Percentiles rank a stretch among this genome's conserved stretches.
Conservation (phyloP, 2,329 filamentous ascomycete genomes). For the Nectriaceae sp. region DNA sequence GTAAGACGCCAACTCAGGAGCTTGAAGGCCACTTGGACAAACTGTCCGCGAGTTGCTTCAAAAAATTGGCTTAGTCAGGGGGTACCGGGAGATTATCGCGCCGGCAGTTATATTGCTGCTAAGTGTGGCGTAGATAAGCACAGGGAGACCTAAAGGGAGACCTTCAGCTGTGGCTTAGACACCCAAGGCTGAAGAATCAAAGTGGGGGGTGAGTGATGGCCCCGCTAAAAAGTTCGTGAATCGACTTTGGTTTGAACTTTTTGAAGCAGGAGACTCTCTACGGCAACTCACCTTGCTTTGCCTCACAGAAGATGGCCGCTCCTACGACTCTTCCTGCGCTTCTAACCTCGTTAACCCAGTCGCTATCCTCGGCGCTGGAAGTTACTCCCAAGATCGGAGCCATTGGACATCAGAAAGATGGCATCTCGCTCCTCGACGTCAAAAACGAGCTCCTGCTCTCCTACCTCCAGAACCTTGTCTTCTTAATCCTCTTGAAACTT, state of each 20-base stretch:
- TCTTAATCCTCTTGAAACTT: slow-evolving; percentile 80
- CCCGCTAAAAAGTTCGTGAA: slow-evolving; percentile 33
- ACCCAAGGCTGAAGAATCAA: neutral
- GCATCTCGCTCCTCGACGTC: slow-evolving; percentile 90
- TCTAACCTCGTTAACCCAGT: slow-evolving; percentile 57
- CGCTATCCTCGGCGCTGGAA: slow-evolving; percentile 64
- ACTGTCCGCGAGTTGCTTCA: slow-evolving; percentile 24
- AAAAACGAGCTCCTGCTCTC: slow-evolving; percentile 98
- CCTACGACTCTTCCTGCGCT: slow-evolving; percentile 51
- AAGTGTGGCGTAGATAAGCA: neutral
- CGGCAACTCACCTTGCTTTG: neutral
- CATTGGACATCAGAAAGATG: slow-evolving; percentile 75
- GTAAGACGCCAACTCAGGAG: slow-evolving; percentile 23
- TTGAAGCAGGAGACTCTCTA: too few relatives aligned
- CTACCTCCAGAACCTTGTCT: slow-evolving; percentile 92
- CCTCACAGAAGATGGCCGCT: slow-evolving; percentile 48
- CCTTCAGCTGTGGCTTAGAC: neutral
- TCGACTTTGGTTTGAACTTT: too few relatives aligned
- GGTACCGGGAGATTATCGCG: slow-evolving; percentile 15
- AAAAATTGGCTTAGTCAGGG: slow-evolving; percentile 27
- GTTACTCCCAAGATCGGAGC: slow-evolving; percentile 62
- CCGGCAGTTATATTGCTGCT: slow-evolving; percentile 5
- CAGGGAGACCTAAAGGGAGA: too few relatives aligned
- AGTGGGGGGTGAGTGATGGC: slow-evolving; percentile 1
- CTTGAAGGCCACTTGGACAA: slow-evolving; percentile 21